Conservation (phyloP, 139 green algal species). For the Nannochloris sp. region DNA sequence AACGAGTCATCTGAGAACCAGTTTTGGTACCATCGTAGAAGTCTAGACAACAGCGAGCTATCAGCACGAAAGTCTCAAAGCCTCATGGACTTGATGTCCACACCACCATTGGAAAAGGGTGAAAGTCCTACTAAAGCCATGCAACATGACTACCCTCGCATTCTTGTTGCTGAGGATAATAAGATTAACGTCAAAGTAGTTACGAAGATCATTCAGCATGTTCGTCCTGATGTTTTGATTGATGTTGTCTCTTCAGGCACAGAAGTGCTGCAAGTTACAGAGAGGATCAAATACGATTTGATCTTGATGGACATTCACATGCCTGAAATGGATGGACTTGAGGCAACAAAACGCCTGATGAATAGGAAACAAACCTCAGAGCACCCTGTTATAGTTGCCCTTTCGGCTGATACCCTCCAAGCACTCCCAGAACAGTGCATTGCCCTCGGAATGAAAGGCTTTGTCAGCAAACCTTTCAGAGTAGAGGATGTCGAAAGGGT, state of each 20-base stretch:
- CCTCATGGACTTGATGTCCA: too few species aligned
- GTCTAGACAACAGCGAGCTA: neutral
- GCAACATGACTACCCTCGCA: slow-evolving; percentile 23
- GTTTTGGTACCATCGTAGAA: neutral
- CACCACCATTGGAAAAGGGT: too few species aligned
- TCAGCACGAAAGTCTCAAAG: too few species aligned
- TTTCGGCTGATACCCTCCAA: slow-evolving; percentile 56
- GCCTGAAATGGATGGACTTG: slow-evolving; percentile 63
- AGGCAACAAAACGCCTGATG: slow-evolving; percentile 47
- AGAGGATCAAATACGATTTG: slow-evolving; percentile 54
- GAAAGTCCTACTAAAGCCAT: neutral
- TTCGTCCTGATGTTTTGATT: slow-evolving; percentile 25
- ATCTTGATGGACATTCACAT: slow-evolving; percentile 79
- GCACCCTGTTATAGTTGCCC: slow-evolving; percentile 52
- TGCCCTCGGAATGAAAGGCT: slow-evolving; percentile 54
- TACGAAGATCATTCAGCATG: slow-evolving; percentile 35
- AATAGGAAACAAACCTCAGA: slow-evolving; percentile 25
- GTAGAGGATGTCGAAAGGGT: slow-evolving; percentile 61
- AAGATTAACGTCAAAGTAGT: slow-evolving; percentile 58
- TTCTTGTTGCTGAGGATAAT: slow-evolving; percentile 70
- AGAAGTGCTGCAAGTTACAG: slow-evolving; percentile 30
- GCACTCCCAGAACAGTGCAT: slow-evolving; percentile 38
- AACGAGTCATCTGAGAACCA: neutral
- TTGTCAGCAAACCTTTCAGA: slow-evolving; percentile 63
- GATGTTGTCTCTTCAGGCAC: slow-evolving; percentile 54